phyloP scores from a whole-genome alignment of 2,329 filamentous ascomycete species.

The Hansfordia pulvinata region DNA sequence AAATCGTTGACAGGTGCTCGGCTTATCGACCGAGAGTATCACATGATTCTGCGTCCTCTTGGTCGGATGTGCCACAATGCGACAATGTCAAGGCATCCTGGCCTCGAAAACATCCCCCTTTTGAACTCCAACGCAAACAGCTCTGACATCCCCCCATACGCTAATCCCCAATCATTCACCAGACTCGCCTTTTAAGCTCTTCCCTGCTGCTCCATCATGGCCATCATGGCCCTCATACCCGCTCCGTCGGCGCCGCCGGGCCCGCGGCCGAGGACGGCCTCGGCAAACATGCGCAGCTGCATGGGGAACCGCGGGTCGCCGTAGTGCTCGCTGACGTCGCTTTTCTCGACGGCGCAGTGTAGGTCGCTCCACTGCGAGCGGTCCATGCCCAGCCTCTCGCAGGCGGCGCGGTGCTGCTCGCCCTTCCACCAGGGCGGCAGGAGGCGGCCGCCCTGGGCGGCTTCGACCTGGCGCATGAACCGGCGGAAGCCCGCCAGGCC shows the following conservation, averaged over 20 bases:
- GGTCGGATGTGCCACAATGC: no score
- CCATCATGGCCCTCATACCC: constrained; percentile 3
- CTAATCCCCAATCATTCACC: no score
- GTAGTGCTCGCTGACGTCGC: constrained; percentile 26
- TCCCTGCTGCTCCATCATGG: neutral
- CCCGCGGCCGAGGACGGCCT: constrained; percentile 20
- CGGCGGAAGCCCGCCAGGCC: constrained; percentile 18
- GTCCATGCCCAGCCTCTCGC: constrained; percentile 20
- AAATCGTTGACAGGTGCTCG: no score
- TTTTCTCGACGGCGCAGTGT: constrained; percentile 15
- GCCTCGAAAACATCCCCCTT: no score
- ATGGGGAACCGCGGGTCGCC: constrained; percentile 28
- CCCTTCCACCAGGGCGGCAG: constrained; percentile 30
- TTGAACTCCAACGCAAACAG: no score
- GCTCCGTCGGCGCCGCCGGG: constrained; percentile 15
- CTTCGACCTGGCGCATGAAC: constrained; percentile 19
- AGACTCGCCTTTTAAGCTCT: no score
- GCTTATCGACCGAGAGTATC: no score
- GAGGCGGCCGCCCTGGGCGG: constrained; percentile 9
- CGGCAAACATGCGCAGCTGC: constrained; percentile 34
- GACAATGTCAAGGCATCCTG: no score
- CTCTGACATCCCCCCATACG: no score
- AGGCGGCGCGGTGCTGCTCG: constrained; percentile 22
- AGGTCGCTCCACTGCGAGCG: constrained; percentile 15
- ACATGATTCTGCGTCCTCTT: no score